Conservation (phyloP, 2,329 filamentous ascomycete genomes). For the Trichophyton schoenleinii region DNA sequence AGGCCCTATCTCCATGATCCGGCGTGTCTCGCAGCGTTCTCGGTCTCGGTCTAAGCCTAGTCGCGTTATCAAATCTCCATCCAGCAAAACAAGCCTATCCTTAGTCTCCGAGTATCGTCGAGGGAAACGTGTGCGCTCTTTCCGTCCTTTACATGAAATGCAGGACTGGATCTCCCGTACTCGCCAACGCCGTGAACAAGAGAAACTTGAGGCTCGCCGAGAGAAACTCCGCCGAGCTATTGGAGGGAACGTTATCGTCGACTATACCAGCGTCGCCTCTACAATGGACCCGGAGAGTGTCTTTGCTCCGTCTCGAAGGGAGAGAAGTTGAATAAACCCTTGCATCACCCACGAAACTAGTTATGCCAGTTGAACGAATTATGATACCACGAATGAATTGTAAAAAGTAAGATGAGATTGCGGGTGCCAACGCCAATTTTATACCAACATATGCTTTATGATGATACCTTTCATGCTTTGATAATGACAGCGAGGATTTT, state of each 20-base stretch:
- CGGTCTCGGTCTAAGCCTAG: constrained; percentile 11
- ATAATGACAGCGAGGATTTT: background rate
- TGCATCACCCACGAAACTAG: background rate
- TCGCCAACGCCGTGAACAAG: constrained; percentile 33
- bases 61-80: background rate
- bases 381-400: background rate
- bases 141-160: constrained; percentile 37
- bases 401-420: background rate
- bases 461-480: background rate
- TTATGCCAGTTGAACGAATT: background rate
- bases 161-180: constrained; percentile 36
- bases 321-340: background rate
- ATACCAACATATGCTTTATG: background rate
- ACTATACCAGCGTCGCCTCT: constrained; percentile 14
- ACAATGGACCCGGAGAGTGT: background rate
- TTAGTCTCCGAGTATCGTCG: constrained; percentile 18
- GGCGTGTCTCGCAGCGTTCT: constrained; percentile 22
- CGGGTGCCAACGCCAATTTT: background rate
- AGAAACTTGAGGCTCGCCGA: constrained; percentile 40
- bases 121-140: constrained; percentile 11
- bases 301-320: background rate
- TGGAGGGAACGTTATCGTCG: constrained; percentile 31
- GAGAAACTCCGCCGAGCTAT: constrained; percentile 44
- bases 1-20: constrained; percentile 27
- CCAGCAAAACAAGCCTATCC: constrained; percentile 19